Conservation (phyloP, 108 stramenopile species). For the Aurantiochytrium sp. region DNA sequence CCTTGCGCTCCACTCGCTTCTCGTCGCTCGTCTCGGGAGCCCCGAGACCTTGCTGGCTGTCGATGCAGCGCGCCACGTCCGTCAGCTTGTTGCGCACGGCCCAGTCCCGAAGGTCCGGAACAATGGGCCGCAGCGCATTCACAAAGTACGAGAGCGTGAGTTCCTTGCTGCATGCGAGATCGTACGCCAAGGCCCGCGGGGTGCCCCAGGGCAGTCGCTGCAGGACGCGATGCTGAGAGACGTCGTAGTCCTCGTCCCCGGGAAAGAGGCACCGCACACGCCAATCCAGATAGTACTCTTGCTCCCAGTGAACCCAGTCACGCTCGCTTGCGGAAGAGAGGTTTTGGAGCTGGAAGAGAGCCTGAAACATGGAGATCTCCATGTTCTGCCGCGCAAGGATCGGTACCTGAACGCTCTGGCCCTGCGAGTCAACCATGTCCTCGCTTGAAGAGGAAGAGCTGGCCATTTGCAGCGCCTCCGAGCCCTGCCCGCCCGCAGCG, state of each 20-base stretch:
- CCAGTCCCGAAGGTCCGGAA: slow-evolving; percentile 6
- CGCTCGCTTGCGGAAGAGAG: background rate
- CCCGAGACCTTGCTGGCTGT: background rate
- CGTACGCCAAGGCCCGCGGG: background rate
- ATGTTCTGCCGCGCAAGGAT: background rate
- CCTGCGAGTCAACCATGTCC: background rate
- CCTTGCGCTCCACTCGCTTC: background rate
- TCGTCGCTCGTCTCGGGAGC: background rate
- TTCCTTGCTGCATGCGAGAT: background rate
- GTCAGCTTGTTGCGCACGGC: slow-evolving; percentile 1
- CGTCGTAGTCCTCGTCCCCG: background rate
- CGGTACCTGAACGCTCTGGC: background rate
- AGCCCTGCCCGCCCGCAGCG: background rate
- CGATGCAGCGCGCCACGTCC: background rate
- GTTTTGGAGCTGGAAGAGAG: slow-evolving; percentile 13
- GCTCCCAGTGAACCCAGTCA: background rate
- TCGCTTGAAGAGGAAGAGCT: background rate
- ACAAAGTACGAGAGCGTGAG: background rate
- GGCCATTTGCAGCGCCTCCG: background rate
- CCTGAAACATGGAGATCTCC: slow-evolving; percentile 30
- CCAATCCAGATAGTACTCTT: background rate
- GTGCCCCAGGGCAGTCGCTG: slow-evolving; percentile 7
- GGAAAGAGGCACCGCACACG: slow-evolving; percentile 10
- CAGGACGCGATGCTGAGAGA: background rate
- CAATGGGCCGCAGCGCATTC: background rate